phyloP scores from a whole-genome alignment of 1,139 yeast species.

The Debaryomyces udenii region DNA sequence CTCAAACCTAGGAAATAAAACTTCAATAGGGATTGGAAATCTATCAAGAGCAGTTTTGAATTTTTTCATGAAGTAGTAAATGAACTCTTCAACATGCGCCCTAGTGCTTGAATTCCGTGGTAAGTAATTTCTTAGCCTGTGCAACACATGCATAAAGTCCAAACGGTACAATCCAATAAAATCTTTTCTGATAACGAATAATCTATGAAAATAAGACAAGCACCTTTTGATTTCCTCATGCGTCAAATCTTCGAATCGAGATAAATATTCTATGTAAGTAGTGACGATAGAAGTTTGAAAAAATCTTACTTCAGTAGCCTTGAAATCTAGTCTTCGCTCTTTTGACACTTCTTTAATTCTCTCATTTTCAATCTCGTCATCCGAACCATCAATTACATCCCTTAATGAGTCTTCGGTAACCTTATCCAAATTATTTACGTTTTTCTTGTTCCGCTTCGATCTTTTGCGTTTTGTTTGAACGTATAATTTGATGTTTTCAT shows the following conservation, averaged over 20 bases:
- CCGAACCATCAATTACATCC: conserved; percentile 45
- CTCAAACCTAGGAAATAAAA: conserved; percentile 66
- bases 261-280: conserved; percentile 54
- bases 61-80: conserved; percentile 67
- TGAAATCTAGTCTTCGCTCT: conserved; percentile 57
- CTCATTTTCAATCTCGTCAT: conserved; percentile 49
- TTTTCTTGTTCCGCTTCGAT: conserved; percentile 25
- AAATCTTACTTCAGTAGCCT: conserved; percentile 41
- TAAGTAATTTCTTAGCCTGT: conserved; percentile 33
- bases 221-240: conserved; percentile 65
- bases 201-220: conserved; percentile 69
- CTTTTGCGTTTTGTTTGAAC: conserved; percentile 51
- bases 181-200: conserved; percentile 64
- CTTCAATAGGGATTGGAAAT: conserved; percentile 66
- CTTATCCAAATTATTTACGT: conserved; percentile 30
- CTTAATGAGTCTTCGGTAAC: conserved; percentile 30
- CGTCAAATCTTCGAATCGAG: conserved; percentile 63
- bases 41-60: conserved; percentile 52
- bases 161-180: conserved; percentile 67
- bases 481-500: conserved; percentile 60
- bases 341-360: conserved; percentile 40
- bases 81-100: conserved; percentile 65
- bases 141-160: conserved; percentile 62
- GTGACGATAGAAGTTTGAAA: conserved; percentile 48
- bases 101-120: conserved; percentile 46